Conservation (phyloP, 371 early-diverging fungal genomes). For the Mucor plumbeus region DNA sequence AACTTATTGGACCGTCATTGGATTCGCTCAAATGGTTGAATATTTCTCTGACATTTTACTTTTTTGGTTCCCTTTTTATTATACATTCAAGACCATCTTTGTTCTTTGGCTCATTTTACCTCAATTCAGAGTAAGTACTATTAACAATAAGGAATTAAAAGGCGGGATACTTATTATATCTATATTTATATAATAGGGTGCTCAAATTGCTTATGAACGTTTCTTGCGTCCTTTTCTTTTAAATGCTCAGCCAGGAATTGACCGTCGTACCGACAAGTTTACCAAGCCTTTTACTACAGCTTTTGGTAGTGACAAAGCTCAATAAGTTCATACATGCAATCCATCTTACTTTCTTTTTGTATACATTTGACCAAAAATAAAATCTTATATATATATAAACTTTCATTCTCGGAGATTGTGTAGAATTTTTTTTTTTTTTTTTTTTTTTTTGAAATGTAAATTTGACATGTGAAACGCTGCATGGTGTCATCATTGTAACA, state of each 20-base stretch:
- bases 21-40: slow-evolving; percentile 67
- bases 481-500: slow-evolving; percentile 5
- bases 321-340: not conserved
- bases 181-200: slow-evolving; percentile 28
- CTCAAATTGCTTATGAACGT: slow-evolving; percentile 27
- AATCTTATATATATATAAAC: not conserved
- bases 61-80: slow-evolving; percentile 83
- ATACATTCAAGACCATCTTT: slow-evolving; percentile 72
- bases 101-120: slow-evolving; percentile 76
- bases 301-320: not conserved
- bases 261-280: slow-evolving; percentile 3
- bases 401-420: not conserved
- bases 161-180: not conserved
- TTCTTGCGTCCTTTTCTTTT: slow-evolving; percentile 31
- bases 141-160: not conserved
- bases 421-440: no score
- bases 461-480: slow-evolving; percentile 3
- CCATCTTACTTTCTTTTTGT: not conserved
- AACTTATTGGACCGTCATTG: slow-evolving; percentile 71
- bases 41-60: slow-evolving; percentile 70
- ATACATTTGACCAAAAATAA: not conserved
- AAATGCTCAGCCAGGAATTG: slow-evolving; percentile 14
- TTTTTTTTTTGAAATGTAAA: not conserved
- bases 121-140: slow-evolving; percentile 47
- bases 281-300: slow-evolving; percentile 6